Conservation (phyloP, 495 filamentous ascomycete species). For the Pyronema domesticum region DNA sequence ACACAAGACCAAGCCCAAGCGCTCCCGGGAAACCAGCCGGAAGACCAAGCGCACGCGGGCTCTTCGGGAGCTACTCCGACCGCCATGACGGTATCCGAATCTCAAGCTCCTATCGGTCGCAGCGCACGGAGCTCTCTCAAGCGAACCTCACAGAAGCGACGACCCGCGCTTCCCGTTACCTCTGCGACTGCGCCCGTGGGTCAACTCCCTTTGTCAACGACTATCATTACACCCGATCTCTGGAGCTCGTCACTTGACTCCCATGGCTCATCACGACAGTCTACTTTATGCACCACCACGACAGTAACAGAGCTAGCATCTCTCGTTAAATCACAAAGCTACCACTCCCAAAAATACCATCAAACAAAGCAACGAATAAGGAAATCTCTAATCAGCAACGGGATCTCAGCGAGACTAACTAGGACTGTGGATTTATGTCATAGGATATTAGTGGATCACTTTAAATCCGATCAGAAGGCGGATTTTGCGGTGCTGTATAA, state of each 20-base stretch:
- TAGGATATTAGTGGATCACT: constrained; percentile 68
- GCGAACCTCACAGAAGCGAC: constrained; percentile 19
- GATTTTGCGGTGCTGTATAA: constrained; percentile 75
- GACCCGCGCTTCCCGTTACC: constrained; percentile 12
- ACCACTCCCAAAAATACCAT: constrained; percentile 53
- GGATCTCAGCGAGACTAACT: constrained; percentile 60
- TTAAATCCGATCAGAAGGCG: constrained; percentile 77
- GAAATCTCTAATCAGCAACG: constrained; percentile 50
- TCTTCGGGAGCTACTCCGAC: too few species aligned
- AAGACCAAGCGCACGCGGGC: too few species aligned
- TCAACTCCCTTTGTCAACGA: constrained; percentile 24
- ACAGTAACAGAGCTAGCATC: constrained; percentile 55
- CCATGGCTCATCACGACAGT: constrained; percentile 27
- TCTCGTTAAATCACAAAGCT: constrained; percentile 48
- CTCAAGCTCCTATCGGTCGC: too few species aligned
- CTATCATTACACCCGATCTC: constrained; percentile 6
- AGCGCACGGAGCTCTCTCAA: constrained; percentile 15
- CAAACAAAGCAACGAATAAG: constrained; percentile 50
- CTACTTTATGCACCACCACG: constrained; percentile 33
- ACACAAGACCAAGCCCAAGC: too few species aligned
- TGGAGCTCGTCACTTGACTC: constrained; percentile 24
- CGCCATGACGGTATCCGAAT: too few species aligned
- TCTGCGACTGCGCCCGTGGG: constrained; percentile 27
- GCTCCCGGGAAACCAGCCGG: too few species aligned
- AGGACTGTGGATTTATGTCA: constrained; percentile 62